Base-by-base conservation (phyloP, 2,329 filamentous ascomycete genomes). In the Tetracladium maxilliforme region DNA sequence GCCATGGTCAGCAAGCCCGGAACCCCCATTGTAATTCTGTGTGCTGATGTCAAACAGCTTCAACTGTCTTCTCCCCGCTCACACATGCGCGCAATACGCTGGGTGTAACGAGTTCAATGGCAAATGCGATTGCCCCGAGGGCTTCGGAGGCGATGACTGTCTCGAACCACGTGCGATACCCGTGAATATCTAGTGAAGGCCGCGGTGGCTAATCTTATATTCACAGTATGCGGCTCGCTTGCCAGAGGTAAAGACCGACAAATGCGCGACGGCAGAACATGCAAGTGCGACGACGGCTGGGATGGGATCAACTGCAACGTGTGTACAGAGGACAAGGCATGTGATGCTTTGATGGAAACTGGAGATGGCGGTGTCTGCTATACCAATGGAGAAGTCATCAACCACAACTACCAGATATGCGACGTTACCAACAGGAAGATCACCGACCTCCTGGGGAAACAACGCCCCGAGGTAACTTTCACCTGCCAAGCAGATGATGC, bases 271-370 rank as follows among this genome's bases (percentile, higher is more conserved):
- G 72, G 70, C 33, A 63, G 72, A 30, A 57, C 61, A 20, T 98
- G 90, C 54, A 58, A 83, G 21, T 98, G 90, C 50, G 78, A 86
- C 44, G 80, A 92, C 19, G 90, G 90, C 28, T 98, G 90, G 90
- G 70, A 70, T 20, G 90, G 90, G 34, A 87, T 98, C 55, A 98
- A 98, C 59, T 98, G 90, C 68, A 98, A 90, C 42, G 82, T 98
- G 29, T 98, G 90, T 53, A 73, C 77, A 32, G 71, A 73, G 4
- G 65, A 95, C 47, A 60, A 77, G 37, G 86, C 80, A 10, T 98
- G 90, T 44, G 71, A 90, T 46, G 74, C 81, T 17, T 59, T 98
- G 51, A 92, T 92, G 74, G 81, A 82, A 4, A 72, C 76, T 10
- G 69, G 69, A 4, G 68, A 82, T 32, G 83, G 76, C 22, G 90